Base-by-base conservation (phyloP, 2,329 filamentous ascomycete genomes). In the Fusarium albosuccineum region DNA sequence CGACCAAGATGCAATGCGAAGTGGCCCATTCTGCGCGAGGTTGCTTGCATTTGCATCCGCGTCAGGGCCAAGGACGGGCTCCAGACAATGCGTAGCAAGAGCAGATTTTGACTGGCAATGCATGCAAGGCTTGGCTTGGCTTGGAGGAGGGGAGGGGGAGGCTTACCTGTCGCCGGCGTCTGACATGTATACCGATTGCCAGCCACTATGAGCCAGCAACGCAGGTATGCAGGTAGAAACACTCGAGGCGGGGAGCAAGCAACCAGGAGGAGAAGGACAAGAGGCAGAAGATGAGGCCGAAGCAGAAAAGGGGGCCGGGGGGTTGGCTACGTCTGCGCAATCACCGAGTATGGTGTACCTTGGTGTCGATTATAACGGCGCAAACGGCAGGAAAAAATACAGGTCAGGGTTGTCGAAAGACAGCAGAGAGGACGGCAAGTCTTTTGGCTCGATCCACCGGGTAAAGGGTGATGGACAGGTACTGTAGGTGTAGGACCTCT, bases 141-240 rank as follows among this genome's bases (percentile, higher is more conserved):
- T 22, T 22, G 17, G 17, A 2, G 2, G 2, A 4, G 17, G 4
- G 17, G 17, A 22, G 45, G 45, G n/a, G 17, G 26, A 14, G 34
- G 65, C 71, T 70, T 61, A 73, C 71, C 70, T 66, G 27, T 71
- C 71, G 22, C 71, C 71, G 57, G 64, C 54, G 52, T 73, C 71
- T 69, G 70, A 71, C 71, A 73, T 73, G 50, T 65, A 63, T 66
- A 48, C 51, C 53, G 66, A 57, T 60, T 13, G 34, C 42, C 45
- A n/a, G 13, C 17, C 17, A 22, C 17, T 22, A 22, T 22, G 17
- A 22, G 17, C 17, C 17, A 22, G 17, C 17, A 22, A 22, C 17
- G 17, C 17, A 22, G 17, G 17, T 22, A 22, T 22, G 17, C 17
- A 22, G 17, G 17, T 22, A 22, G 17, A 51, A 27, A 42, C 26